Evolutionary conservation across 2,329 filamentous ascomycete genomes (phyloP), one percentile per base, ranked within the genome.

Genomic region (Fusarium albidum): DNA sequence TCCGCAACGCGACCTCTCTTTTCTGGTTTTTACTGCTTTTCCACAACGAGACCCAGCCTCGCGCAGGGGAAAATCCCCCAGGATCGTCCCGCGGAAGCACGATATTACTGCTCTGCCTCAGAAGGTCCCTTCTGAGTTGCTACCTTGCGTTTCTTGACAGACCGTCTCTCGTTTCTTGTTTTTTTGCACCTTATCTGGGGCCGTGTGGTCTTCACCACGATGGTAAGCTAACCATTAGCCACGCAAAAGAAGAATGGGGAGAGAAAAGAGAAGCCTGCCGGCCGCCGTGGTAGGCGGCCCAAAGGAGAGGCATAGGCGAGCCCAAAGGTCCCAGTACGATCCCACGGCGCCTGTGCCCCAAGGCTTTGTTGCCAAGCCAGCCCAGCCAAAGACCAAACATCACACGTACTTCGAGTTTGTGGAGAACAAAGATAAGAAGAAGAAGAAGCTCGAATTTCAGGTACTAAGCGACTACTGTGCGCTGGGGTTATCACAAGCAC

Each of bases 371-470:
- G 73, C 75, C 39, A 77, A 73, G 53, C 73, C 71, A 38, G 61
- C 70, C 21, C 51, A 72, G 12, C 73, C 79, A 29, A 82, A 78
- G 55, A 72, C 78, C 35, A 85, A 85, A 66, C 82, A 88, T 69
- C 80, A 83, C 61, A 80, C 82, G 12, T 87, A 85, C 66, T 86
- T 85, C 64, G 85, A 88, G 70, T 79, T 86, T 56, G 81, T 86
- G 54, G 82, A 87, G 64, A 88, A 88, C 65, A 79, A 79, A 52
- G 81, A 87, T 59, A 84, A 82, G 68, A 84, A 82, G 68, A 87
- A 85, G 70, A 83, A 83, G 73, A 87, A 84, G 66, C 77, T 88
- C 43, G 84, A 88, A 66, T 80, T 81, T 58, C 63, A 85, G 82
- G 85, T 87, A 81, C 46, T 67, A 51, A 61, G 55, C 47, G 57